Base-by-base conservation (phyloP, 495 filamentous ascomycete species). In the Gamarada debralockiae region DNA sequence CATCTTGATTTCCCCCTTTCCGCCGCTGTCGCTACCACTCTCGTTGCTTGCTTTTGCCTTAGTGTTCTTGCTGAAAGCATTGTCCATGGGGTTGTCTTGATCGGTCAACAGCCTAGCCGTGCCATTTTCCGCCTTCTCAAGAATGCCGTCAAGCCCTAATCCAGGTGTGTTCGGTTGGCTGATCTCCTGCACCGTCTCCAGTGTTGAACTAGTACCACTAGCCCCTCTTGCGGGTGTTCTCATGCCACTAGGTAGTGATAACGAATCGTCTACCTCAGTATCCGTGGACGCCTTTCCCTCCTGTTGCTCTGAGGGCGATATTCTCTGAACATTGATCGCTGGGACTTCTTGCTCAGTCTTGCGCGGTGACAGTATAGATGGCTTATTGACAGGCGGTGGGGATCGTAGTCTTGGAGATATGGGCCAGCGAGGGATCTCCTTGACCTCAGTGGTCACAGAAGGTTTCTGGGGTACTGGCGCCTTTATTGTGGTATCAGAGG, bases 121-220 rank as follows among this genome's bases (percentile, higher is more conserved):
- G 56, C 75, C 76, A 39, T 39, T 15, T 20, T 39, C 37, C 13
- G 67, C 77, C 56, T 76, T 74, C 56, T 63, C 80, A 63, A 64
- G 74, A 69, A 44, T 64, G 17, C 59, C 63, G 47, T 70, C 64
- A 9, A 68, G 22, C 15, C 58, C 62, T n/a, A 53, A 51, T 8
- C 75, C 79, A 0, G 88, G 88, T 12, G 90, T 89, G 23, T 82
- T 80, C 23, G 90, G 86, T 56, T 89, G 78, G 68, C 89, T 95
- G 42, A 83, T 83, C 72, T 98, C 93, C 65, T 96, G 86, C 24
- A 98, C 93, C 0, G 93, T 98, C 68, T 95, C 93, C 47, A 98
- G 72, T 37, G 81, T 81, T 15, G 87, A 82, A 18, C 78, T 77
- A 55, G 76, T 79, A 47, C 83, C 85, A 61, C 81, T 85, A 40